Base-by-base conservation (phyloP, 805 yeast genomes). In the Saccharomycopsis lassenensis region DNA sequence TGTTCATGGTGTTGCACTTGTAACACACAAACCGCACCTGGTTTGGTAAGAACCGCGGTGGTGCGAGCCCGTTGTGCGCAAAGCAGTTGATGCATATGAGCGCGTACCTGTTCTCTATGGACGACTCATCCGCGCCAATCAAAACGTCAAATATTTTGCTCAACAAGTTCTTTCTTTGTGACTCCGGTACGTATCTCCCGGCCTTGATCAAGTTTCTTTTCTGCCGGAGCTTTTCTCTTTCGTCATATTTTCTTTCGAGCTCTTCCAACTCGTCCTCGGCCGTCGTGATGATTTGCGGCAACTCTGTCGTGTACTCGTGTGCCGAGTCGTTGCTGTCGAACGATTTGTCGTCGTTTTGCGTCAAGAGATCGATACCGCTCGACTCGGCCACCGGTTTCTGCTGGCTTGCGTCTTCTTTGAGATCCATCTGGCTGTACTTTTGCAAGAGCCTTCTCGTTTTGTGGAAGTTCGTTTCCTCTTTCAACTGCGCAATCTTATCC, bases 11-110 rank as follows among this genome's bases (percentile, higher is more conserved):
- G 2, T 65, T 66, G 45, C 71, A 65, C 19, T 52, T 49, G 32
- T 61, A 59, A 47, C 71, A 65, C 7, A 52, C 46, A 40, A 55
- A 65, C 36, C 50, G 52, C 7, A 64, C 56, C n/a, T 44, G 40
- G 11, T 39, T 33, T 0, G 71, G 71, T 10, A 48, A 44, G 31
- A 56, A 52, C 31, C 60, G 58, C 10, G 71, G 71, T 6, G 68
- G 65, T 0, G 71, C 70, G 39, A 65, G 51, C 2, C 71, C 71
- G 43, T 65, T 64, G 48, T 65, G 71, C 4, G 57, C 51, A 37
- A 51, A 61, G 39, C 71, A 65, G 17, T 54, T 51, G 29, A 48
- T 49, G 42, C 71, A 65, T 16, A 65, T 65, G 40, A 65, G 54
- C 1, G 71, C 71, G 39, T 53, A 65, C 18, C 69, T 45, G 34